Conservation (phyloP, 176 grass and related monocot genomes). For the Oryza meyeriana region DNA sequence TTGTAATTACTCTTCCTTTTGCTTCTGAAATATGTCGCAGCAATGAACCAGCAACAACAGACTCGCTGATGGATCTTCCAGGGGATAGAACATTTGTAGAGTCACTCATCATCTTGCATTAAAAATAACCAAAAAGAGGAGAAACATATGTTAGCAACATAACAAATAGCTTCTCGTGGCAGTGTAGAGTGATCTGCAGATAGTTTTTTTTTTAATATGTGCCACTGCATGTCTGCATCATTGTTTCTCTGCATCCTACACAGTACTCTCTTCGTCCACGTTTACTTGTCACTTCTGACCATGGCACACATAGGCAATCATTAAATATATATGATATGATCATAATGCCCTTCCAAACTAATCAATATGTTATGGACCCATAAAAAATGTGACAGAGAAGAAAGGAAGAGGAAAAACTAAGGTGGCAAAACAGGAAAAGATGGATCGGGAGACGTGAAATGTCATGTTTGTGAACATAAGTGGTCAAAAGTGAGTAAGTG, state of each 20-base stretch:
- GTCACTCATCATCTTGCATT: slow-evolving; percentile 96
- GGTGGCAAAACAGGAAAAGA: background rate
- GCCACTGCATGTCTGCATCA: background rate
- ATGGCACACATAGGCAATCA: background rate
- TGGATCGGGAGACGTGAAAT: background rate
- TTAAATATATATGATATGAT: background rate
- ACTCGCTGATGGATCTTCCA: slow-evolving; percentile 94
- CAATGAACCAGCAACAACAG: slow-evolving; percentile 83
- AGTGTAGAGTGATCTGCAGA: slow-evolving; percentile 3
- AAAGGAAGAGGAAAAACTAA: background rate
- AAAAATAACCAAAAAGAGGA: background rate
- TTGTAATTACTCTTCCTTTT: slow-evolving; percentile 96
- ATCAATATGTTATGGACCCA: background rate
- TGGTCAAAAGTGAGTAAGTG: background rate
- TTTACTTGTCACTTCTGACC: background rate
- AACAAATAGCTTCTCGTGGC: background rate
- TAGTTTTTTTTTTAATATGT: background rate
- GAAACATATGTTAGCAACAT: slow-evolving; percentile 25
- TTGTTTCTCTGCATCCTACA: background rate
- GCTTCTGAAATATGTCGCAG: slow-evolving; percentile 82
- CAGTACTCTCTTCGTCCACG: background rate
- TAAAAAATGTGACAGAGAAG: background rate
- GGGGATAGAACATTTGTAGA: slow-evolving; percentile 98
- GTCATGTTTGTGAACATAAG: background rate
- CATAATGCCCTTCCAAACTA: background rate